Conservation (phyloP, 768 basidiomycete genomes). For the Coprinopsis marcescibilis region DNA sequence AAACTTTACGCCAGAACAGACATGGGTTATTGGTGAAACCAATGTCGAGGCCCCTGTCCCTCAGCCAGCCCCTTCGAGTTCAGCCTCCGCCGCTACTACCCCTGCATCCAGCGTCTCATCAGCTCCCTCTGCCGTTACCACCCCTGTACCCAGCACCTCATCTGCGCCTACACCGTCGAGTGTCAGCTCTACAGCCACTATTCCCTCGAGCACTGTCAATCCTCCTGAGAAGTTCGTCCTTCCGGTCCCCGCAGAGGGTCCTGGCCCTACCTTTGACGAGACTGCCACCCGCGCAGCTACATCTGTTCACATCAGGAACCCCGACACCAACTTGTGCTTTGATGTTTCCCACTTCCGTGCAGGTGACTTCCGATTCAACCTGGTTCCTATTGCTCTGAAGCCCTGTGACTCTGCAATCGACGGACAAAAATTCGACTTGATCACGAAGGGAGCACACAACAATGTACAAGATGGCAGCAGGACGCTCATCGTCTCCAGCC, state of each 20-base stretch:
- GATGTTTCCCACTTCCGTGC: constrained; percentile 26
- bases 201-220: no score
- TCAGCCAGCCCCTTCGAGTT: not conserved
- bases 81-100: not conserved
- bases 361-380: constrained; percentile 27
- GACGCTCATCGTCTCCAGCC: constrained; percentile 26
- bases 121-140: not conserved
- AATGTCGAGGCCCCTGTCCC: not conserved
- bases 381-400: constrained; percentile 24
- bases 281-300: constrained; percentile 25
- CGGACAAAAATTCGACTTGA: constrained; percentile 28
- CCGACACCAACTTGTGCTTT: constrained; percentile 21
- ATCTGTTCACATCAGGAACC: constrained; percentile 21
- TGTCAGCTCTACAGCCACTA: no score
- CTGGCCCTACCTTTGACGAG: constrained; percentile 21
- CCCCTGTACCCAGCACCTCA: not conserved
- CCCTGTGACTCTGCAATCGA: constrained; percentile 20
- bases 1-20: constrained; percentile 21
- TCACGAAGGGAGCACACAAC: constrained; percentile 27
- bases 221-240: constrained; percentile 8
- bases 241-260: constrained; percentile 6
- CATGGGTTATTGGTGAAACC: constrained; percentile 18
- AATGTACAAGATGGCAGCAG: constrained; percentile 19
- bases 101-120: not conserved
- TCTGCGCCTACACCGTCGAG: no score